Conservation (phyloP, 495 filamentous ascomycete genomes). For the Aspergillus kassunensis region DNA sequence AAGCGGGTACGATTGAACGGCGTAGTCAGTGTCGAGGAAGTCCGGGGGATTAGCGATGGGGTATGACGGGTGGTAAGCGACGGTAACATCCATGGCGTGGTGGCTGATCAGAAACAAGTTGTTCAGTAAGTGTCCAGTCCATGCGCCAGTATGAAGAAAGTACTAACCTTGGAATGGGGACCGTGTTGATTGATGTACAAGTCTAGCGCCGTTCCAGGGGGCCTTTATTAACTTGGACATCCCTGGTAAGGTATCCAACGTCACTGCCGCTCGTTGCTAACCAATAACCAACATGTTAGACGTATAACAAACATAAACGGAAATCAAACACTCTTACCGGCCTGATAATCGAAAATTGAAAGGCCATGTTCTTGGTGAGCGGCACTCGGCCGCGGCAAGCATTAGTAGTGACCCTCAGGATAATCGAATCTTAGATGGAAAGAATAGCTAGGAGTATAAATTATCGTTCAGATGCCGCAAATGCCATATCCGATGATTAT, state of each 20-base stretch:
- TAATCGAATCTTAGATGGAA: background rate
- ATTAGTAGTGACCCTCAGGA: conserved; percentile 19
- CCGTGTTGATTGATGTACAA: conserved; percentile 15
- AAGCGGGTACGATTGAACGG: conserved; percentile 25
- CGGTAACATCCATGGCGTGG: conserved; percentile 20
- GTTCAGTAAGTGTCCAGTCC: background rate
- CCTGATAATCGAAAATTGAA: conserved; percentile 40
- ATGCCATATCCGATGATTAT: conserved; percentile 27
- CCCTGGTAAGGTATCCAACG: conserved; percentile 43
- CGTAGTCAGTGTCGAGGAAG: conserved; percentile 35
- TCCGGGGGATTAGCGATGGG: conserved; percentile 24
- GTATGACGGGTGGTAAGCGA: conserved; percentile 18
- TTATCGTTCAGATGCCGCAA: conserved; percentile 16
- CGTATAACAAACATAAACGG: background rate
- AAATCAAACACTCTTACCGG: conserved; percentile 32
- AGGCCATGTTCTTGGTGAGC: conserved; percentile 45
- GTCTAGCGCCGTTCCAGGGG: conserved; percentile 32
- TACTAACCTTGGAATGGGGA: conserved; percentile 19
- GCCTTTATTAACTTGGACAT: conserved; percentile 38
- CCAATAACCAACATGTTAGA: conserved; percentile 13
- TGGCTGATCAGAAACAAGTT: conserved; percentile 15
- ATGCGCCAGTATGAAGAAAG: background rate
- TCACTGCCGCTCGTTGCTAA: conserved; percentile 37
- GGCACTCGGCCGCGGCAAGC: conserved; percentile 40
- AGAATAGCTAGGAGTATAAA: conserved; percentile 6